Evolutionary conservation across 306 rosid genomes (phyloP), one percentile per base, ranked within the genome.

Genomic region (Medicago arabica): DNA sequence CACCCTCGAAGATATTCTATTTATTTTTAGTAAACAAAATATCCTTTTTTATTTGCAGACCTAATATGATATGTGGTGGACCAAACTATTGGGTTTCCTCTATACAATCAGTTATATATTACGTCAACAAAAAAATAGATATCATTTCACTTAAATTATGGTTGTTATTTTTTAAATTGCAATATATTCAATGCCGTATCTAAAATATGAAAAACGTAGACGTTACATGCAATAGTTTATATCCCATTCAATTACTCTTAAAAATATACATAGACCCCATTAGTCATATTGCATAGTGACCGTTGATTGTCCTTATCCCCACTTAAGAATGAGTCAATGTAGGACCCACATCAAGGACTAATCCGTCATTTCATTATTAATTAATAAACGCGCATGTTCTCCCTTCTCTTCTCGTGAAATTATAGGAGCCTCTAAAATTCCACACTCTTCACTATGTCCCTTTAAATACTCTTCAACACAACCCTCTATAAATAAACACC

Each of bases 331-430:
- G 6, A 51, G 66, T 72, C 71, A 75, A 21, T 6, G 66, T 46
- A 66, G 81, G 86, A 40, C 80, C 78, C 74, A 15, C 11, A 0
- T 2, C 28, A 10, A 49, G 82, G 81, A 71, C 55, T 38, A 7
- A 34, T 31, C 8, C 7, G 83, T 88, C 68, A 40, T 25, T 74
- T 11, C 71, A 19, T 46, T 53, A 1, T 0, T 21, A 21, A 62
- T 2, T 0, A 6, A 54, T 19, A 76, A 73, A 61, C 71, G 66
- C 77, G 64, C 81, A 83, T 28, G 18, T 31, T 60, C 67, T 31
- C 6, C 38, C 38, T 34, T 34, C 97, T 84, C 38, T 34, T 34
- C 97, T 84, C 88, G 96, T 93, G 98, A 89, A 88, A 83, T 82
- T 78, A 85, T 87, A 82, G 90, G 89, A 90, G 89, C 90, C 95